Evolutionary conservation across 768 basidiomycete species (phyloP).

Genomic region (Suillus clintonianus): DNA sequence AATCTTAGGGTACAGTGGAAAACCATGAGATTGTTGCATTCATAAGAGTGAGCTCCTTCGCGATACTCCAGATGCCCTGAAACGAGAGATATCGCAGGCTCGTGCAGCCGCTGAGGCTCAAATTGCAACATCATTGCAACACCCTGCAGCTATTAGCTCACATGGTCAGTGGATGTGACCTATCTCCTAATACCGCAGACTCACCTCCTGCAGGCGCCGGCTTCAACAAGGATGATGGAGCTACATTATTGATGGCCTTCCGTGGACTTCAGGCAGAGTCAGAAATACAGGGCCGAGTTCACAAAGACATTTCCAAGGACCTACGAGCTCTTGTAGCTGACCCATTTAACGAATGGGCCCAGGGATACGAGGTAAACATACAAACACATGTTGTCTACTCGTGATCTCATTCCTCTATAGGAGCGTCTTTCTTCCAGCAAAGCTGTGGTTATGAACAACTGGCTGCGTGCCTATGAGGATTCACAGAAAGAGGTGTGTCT

Average conservation of each 20-base stretch:
- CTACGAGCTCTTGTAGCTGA: constrained; percentile 74
- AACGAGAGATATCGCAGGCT: constrained; percentile 48
- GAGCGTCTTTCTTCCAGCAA: constrained; percentile 63
- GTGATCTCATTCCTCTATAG: constrained; percentile 33
- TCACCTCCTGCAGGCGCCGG: constrained; percentile 48
- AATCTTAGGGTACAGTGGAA: constrained; percentile 71
- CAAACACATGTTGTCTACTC: not conserved
- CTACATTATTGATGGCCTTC: constrained; percentile 78
- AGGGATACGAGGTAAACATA: constrained; percentile 60
- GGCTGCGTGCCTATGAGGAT: constrained; percentile 71
- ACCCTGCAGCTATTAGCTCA: constrained; percentile 49
- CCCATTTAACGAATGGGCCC: constrained; percentile 82
- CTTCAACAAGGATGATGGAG: constrained; percentile 82
- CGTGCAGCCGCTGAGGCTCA: constrained; percentile 71
- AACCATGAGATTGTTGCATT: constrained; percentile 83
- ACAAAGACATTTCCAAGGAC: constrained; percentile 72
- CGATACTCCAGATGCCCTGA: not conserved
- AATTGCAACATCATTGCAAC: constrained; percentile 59
- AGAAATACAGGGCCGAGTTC: constrained; percentile 68
- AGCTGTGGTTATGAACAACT: constrained; percentile 60
- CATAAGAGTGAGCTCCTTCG: constrained; percentile 63
- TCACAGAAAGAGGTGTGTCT: constrained; percentile 59
- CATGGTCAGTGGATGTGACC: constrained; percentile 41
- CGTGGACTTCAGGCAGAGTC: constrained; percentile 80
- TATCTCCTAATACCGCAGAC: constrained; percentile 4